A percentile compares a stretch with the other conserved stretches of the same genome.
Conservation (phyloP, 257 asterid genomes). For the Nyctanthes arbortristis region DNA sequence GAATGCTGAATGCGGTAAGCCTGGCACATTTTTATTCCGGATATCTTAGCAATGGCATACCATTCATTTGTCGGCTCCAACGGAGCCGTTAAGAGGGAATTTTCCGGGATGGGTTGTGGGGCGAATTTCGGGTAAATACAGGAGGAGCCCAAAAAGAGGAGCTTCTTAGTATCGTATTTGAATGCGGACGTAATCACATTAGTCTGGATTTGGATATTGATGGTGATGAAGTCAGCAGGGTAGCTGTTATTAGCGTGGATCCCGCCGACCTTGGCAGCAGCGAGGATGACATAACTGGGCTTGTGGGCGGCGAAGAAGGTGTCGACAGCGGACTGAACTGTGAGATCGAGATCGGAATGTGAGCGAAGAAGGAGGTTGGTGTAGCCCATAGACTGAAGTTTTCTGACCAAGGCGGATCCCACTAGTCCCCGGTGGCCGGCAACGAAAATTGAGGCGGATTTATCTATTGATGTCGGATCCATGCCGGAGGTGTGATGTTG, state of each 20-base stretch:
- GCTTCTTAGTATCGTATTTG: conserved; percentile 50
- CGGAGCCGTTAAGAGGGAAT: conserved; percentile 71
- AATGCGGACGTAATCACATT: conserved; percentile 76
- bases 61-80: conserved; percentile 89
- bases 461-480: conserved; percentile 38
- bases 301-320: conserved; percentile 68
- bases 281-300: conserved; percentile 74
- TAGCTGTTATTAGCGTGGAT: conserved; percentile 87
- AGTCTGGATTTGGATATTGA: conserved; percentile 91
- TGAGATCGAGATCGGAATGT: conserved; percentile 87
- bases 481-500: too few relatives aligned
- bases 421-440: conserved; percentile 98
- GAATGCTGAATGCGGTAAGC: conserved; percentile 74
- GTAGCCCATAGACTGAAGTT: conserved; percentile 55
- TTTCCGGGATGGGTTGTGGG: conserved; percentile 88
- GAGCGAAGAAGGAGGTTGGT: conserved; percentile 77
- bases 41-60: conserved; percentile 88
- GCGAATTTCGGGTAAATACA: conserved; percentile 97
- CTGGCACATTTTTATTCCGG: conserved; percentile 92
- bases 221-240: conserved; percentile 90
- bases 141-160: conserved; percentile 85
- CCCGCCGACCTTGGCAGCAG: conserved; percentile 97
- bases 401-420: conserved; percentile 82
- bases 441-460: conserved; percentile 67
- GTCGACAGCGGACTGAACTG: conserved; percentile 76